Evolutionary conservation across 306 rosid genomes (phyloP).

Genomic region (Vicia faba): DNA sequence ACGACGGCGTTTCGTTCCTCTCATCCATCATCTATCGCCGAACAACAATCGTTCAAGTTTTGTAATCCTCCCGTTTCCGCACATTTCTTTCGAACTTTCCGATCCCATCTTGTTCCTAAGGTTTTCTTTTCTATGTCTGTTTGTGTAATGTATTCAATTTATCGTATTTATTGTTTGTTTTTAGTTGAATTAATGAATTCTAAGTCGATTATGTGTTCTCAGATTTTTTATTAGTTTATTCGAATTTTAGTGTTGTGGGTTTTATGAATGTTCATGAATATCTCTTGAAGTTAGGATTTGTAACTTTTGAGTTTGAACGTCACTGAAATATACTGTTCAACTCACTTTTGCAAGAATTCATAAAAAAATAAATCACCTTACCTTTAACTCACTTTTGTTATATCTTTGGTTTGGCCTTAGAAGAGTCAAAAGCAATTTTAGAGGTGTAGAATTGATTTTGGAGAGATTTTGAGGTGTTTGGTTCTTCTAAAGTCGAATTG

Average conservation of each 20-base stretch:
- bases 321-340: no score
- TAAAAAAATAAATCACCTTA: no score
- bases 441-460: no score
- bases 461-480: no score
- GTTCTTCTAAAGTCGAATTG: no score
- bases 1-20: slow-evolving; percentile 2
- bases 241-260: neutral
- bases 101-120: slow-evolving; percentile 39
- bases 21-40: neutral
- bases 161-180: neutral
- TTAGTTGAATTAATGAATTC: neutral
- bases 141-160: neutral
- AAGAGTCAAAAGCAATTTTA: no score
- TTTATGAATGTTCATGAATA: neutral
- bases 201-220: neutral
- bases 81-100: slow-evolving; percentile 33
- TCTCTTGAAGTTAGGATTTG: no score
- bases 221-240: neutral
- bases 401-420: no score
- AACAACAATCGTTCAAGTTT: slow-evolving; percentile 17
- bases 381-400: no score
- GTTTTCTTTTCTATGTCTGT: neutral
- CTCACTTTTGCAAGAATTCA: no score
- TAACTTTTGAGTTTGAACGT: no score
- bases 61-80: slow-evolving; percentile 23